Base-by-base conservation (phyloP, 1,284 basidiomycete genomes). In the Nidula niveotomentosa region DNA sequence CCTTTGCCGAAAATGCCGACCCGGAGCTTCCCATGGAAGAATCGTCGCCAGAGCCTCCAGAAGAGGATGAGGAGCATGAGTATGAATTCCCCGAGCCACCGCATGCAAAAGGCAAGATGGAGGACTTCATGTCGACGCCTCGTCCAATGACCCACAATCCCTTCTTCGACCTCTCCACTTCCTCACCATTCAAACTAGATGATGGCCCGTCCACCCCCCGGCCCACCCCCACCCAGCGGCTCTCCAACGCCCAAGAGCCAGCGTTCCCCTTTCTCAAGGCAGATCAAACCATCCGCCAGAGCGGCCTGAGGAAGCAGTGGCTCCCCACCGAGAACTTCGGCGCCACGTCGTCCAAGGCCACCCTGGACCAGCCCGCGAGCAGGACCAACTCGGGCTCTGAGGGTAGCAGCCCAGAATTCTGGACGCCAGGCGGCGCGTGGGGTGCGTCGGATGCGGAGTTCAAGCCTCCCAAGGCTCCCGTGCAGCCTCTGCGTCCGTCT, bases 111-210 rank as follows among this genome's bases (percentile, higher is more conserved):
- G 49, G 51, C 13, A 57, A 51, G n/a, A 61, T 60, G 61, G 60
- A 60, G 34, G 67, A 68, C 15, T 49, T 60, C 3, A 57, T 57
- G 1, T 63, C 65, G 8, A 71, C 69, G n/a, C 69, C 69, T 36
- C 64, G 65, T 10, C 62, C 63, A 23, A 56, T 58, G n/a, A 47
- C 59, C 41, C 64, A 60, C 48, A 53, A 63, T n/a, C 63, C 63
- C 15, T 53, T 56, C 13, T 30, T 30, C 30, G 18, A 36, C 15
- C 2, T 15, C 15, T 8, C 15, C 39, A 41, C 39, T 41, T 41
- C 39, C 39, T 41, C 39, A 3, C 15, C 51, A 33, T 44, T 52
- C 23, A 52, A 46, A n/a, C 10, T 10, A 30, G 48, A 47, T 8
- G 45, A 47, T 8, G 8, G 45, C 18, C 45, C 45, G 10, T 15